phyloP scores from a whole-genome alignment of 2,329 filamentous ascomycete species.

The Aspergillus persii region DNA sequence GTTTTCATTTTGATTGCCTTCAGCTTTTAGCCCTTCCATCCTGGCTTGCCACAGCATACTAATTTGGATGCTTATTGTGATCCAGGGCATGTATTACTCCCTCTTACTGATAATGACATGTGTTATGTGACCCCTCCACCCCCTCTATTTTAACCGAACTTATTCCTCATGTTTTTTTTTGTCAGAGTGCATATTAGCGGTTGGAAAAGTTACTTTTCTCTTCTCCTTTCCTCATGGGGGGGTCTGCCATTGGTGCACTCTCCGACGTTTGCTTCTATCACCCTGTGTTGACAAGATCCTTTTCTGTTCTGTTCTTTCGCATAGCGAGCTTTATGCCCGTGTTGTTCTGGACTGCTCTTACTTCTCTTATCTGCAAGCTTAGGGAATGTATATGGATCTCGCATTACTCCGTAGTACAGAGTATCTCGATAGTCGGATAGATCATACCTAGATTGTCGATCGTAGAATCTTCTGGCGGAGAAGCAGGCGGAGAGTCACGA shows the following conservation, averaged over 20 bases:
- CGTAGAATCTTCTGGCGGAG: constrained; percentile 6
- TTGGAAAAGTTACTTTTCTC: constrained; percentile 39
- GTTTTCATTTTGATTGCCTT: constrained; percentile 12
- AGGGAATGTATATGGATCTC: neutral
- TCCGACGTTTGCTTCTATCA: constrained; percentile 20
- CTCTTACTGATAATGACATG: constrained; percentile 40
- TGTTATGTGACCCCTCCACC: constrained; percentile 36
- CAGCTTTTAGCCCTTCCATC: constrained; percentile 21
- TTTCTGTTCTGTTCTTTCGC: constrained; percentile 24
- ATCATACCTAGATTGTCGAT: no score
- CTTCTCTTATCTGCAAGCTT: neutral
- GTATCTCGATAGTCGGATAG: no score
- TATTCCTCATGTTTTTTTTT: constrained; percentile 6
- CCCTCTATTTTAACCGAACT: neutral
- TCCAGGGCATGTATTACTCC: constrained; percentile 40
- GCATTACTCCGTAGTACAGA: neutral
- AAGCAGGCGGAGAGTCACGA: constrained; percentile 1
- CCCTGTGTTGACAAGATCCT: constrained; percentile 23
- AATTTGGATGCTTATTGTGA: constrained; percentile 18
- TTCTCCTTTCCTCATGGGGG: constrained; percentile 27
- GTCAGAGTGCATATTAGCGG: constrained; percentile 43
- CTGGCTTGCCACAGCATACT: constrained; percentile 19
- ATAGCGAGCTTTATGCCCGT: constrained; percentile 36
- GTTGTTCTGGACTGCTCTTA: constrained; percentile 13
- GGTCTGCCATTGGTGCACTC: constrained; percentile 19